Base-by-base conservation (phyloP, 2,329 filamentous ascomycete genomes). In the Monosporascus sp. region DNA sequence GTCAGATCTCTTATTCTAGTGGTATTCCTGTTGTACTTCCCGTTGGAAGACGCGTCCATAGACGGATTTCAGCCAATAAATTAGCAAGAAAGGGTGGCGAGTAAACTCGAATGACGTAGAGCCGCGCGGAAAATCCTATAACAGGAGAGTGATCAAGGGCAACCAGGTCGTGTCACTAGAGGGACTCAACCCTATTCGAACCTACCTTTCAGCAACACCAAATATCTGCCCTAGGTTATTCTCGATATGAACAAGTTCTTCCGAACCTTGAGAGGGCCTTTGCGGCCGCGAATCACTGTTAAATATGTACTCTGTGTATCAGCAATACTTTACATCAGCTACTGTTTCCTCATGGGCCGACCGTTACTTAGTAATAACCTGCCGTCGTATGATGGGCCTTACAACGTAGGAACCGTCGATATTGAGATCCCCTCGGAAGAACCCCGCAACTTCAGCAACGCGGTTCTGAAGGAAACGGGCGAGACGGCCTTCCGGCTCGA, bases 341-440 rank as follows among this genome's bases (percentile, higher is more conserved):
- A 73, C 54, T 76, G 74, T 56, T 66, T 70, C 49, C 6, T 75
- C 46, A 67, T 68, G 41, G 68, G 69, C 36, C 62, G 67, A 20
- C 76, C 75, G 4, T 67, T 77, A 17, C 70, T 79, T 53, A 74
- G 74, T 0, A 73, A 72, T 24, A 67, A 68, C 3, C 62, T 79
- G 7, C 77, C 77, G 1, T 54, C 62, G 20, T 77, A 77, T 59
- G 72, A 71, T 9, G 77, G 77, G 0, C 69, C 70, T 0, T 71
- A 77, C 53, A 64, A 66, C 4, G 77, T 79, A 20, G 77, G 77
- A 24, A 65, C 73, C 14, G 64, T 79, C 45, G 76, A 80, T 56
- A 60, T 80, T 31, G 77, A 80, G 54, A 58, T 58, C 14, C 63
- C 69, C 4, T 60, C 67, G 18, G 53, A 59, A 8, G 55, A 60